phyloP scores from a whole-genome alignment of 1,284 basidiomycete species.

The Gastroboletus turbinatus region DNA sequence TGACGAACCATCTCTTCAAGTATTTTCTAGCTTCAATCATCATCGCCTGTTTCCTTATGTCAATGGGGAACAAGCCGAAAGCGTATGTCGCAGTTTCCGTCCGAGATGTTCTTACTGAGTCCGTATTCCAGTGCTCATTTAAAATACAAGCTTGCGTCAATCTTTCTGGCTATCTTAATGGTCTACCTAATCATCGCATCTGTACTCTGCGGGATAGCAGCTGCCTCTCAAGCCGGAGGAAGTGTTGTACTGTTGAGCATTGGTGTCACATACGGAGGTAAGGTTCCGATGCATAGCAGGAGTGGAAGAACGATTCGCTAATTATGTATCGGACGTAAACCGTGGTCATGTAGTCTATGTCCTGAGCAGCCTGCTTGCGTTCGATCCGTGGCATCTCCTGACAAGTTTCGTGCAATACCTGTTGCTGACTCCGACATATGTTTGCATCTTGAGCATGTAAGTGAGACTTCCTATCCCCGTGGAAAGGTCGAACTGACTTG shows the following conservation, averaged over 20 bases:
- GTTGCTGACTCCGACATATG: slow-evolving; percentile 84
- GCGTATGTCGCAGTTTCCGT: slow-evolving; percentile 49
- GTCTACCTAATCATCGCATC: slow-evolving; percentile 80
- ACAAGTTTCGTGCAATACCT: slow-evolving; percentile 92
- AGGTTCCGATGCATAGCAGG: slow-evolving; percentile 29
- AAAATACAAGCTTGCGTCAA: slow-evolving; percentile 84
- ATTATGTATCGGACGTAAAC: slow-evolving; percentile 3
- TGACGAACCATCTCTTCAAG: slow-evolving; percentile 39
- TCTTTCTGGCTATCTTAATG: slow-evolving; percentile 79
- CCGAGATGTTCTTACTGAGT: not conserved
- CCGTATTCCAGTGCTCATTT: slow-evolving; percentile 57
- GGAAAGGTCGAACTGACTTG: slow-evolving; percentile 2
- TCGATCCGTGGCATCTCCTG: slow-evolving; percentile 93
- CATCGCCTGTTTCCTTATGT: slow-evolving; percentile 89
- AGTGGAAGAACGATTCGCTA: not conserved
- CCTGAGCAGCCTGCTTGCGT: slow-evolving; percentile 77
- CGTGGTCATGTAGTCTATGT: slow-evolving; percentile 56
- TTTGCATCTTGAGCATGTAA: slow-evolving; percentile 85
- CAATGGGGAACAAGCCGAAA: slow-evolving; percentile 95
- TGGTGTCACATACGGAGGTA: slow-evolving; percentile 81
- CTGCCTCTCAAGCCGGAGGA: slow-evolving; percentile 60
- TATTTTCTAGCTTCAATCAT: slow-evolving; percentile 86
- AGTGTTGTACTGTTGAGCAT: slow-evolving; percentile 83
- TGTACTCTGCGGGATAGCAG: slow-evolving; percentile 71
- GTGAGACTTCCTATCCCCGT: slow-evolving; percentile 27